A percentile compares a stretch with the other conserved stretches of the same genome.
Evolutionary conservation across 495 filamentous ascomycete species (phyloP).

Genomic region (Annulohypoxylon maeteangense): DNA sequence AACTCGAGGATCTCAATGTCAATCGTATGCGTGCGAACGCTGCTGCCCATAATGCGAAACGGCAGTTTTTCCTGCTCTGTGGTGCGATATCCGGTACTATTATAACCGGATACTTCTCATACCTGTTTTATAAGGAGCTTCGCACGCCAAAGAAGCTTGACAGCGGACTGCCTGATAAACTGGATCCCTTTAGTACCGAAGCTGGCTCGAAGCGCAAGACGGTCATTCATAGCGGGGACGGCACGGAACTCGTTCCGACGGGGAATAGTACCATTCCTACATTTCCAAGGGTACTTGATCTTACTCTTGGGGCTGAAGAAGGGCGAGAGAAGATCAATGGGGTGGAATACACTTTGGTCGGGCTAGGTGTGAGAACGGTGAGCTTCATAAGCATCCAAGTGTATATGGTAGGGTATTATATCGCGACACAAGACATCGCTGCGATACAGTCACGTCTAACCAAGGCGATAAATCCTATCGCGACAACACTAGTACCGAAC

Average conservation of each 20-base stretch:
- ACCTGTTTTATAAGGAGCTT: constrained; percentile 53
- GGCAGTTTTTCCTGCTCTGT: constrained; percentile 57
- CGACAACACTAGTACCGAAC: constrained; percentile 79
- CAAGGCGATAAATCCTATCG: constrained; percentile 68
- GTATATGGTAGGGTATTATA: constrained; percentile 92
- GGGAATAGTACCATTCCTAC: constrained; percentile 85
- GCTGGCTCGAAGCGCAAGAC: constrained; percentile 63
- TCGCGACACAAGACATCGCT: constrained; percentile 80
- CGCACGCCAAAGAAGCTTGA: constrained; percentile 54
- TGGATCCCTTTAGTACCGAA: constrained; percentile 56
- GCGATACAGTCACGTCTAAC: constrained; percentile 58
- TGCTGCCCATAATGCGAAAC: constrained; percentile 57
- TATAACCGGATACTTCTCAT: constrained; percentile 59
- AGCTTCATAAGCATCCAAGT: constrained; percentile 91
- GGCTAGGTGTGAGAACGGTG: constrained; percentile 87
- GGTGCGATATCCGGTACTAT: constrained; percentile 60
- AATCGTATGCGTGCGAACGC: constrained; percentile 53
- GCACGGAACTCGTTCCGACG: constrained; percentile 77
- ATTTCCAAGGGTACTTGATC: constrained; percentile 78
- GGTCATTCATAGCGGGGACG: constrained; percentile 62
- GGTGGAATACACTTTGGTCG: constrained; percentile 84
- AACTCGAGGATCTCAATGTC: constrained; percentile 59
- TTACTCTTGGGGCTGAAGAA: constrained; percentile 59
- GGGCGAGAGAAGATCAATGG: constrained; percentile 50
- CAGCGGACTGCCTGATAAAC: constrained; percentile 53